Percentiles rank a stretch among this genome's conserved stretches.
Evolutionary conservation across 768 basidiomycete species (phyloP).

Genomic region (Pulveroboletus frians): DNA sequence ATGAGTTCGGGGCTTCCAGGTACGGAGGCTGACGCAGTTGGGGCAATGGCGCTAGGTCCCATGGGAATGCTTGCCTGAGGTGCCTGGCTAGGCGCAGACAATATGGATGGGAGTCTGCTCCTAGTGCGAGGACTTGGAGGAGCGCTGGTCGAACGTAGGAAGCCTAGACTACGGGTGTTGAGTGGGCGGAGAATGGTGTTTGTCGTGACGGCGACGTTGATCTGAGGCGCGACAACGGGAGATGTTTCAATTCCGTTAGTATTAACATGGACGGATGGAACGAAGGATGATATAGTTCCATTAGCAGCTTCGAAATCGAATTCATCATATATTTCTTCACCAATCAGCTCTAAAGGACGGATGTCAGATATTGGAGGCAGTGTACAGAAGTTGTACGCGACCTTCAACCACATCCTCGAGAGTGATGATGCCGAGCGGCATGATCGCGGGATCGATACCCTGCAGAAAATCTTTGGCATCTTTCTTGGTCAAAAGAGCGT

Average conservation of each 20-base stretch:
- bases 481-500: constrained; percentile 74
- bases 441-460: constrained; percentile 73
- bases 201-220: constrained; percentile 11
- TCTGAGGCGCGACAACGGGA: constrained; percentile 4
- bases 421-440: constrained; percentile 88
- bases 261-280: constrained; percentile 29
- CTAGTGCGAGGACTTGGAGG: constrained; percentile 47
- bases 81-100: constrained; percentile 4
- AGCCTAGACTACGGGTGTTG: constrained; percentile 44
- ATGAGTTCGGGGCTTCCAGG: neutral
- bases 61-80: neutral
- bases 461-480: constrained; percentile 82
- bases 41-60: neutral
- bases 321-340: constrained; percentile 91
- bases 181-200: constrained; percentile 35
- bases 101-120: constrained; percentile 1
- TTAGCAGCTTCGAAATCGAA: constrained; percentile 77
- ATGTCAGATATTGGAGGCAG: neutral
- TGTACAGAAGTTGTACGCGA: constrained; percentile 21
- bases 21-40: neutral
- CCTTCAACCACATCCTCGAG: constrained; percentile 92
- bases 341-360: constrained; percentile 66
- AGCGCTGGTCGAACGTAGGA: constrained; percentile 53
- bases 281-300: constrained; percentile 44
- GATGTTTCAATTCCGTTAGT: constrained; percentile 24